Evolutionary conservation across 768 basidiomycete genomes (phyloP).

Genomic region (Galerina marginata): DNA sequence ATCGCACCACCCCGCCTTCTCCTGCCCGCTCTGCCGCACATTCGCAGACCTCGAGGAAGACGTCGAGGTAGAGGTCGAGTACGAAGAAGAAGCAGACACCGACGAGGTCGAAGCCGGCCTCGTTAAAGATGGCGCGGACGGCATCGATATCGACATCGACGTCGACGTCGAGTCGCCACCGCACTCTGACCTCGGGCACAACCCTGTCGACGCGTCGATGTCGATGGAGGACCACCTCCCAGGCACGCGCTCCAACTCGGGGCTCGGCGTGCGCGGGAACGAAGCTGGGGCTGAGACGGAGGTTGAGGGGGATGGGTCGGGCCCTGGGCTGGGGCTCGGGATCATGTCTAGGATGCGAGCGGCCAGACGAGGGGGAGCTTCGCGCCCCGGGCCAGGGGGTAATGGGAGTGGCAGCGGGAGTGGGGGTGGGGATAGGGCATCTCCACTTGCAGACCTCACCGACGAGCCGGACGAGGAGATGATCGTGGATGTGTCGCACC

Average conservation of each 20-base stretch:
- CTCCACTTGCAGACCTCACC: conserved; percentile 17
- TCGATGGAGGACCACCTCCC: conserved; percentile 19
- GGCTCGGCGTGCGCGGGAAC: conserved; percentile 23
- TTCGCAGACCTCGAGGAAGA: conserved; percentile 96
- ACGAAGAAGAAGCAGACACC: conserved; percentile 22
- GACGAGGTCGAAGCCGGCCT: neutral
- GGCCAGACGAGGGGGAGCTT: conserved; percentile 12
- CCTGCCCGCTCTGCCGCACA: conserved; percentile 93
- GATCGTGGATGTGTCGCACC: conserved; percentile 18
- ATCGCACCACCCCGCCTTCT: conserved; percentile 91
- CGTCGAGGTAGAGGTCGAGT: conserved; percentile 66
- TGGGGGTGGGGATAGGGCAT: conserved; percentile 22
- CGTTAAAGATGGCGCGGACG: neutral
- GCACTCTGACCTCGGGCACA: conserved; percentile 17
- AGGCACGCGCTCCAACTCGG: conserved; percentile 26
- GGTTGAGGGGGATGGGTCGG: conserved; percentile 40
- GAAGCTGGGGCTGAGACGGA: conserved; percentile 43
- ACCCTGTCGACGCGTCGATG: conserved; percentile 3
- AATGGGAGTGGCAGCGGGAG: conserved; percentile 8
- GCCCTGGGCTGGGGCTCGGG: conserved; percentile 14
- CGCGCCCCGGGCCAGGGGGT: neutral
- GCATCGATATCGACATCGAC: conserved; percentile 19
- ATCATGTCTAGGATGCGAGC: conserved; percentile 16
- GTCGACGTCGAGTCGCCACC: conserved; percentile 25
- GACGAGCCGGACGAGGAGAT: conserved; percentile 28